phyloP scores from a whole-genome alignment of 2,329 filamentous ascomycete species.

The Monosporascus cannonballus region DNA sequence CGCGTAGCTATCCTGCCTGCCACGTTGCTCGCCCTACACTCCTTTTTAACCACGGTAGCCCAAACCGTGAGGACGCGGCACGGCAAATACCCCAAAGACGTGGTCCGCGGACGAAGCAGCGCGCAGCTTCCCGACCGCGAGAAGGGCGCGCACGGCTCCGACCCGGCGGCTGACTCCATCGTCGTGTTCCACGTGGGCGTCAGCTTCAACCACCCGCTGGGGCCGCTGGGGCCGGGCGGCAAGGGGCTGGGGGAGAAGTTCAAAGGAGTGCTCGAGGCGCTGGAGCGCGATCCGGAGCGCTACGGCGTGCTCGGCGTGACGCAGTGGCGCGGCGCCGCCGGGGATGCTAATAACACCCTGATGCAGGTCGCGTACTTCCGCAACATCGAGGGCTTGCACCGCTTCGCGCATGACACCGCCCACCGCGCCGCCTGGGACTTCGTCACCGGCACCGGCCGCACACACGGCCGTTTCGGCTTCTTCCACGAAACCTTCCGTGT shows the following conservation, averaged over 20 bases:
- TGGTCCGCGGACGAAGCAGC: slow-evolving; percentile 28
- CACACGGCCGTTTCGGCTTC: slow-evolving; percentile 38
- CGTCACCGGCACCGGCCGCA: slow-evolving; percentile 31
- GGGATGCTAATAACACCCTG: slow-evolving; percentile 31
- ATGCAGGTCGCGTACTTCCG: slow-evolving; percentile 45
- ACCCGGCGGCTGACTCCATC: slow-evolving; percentile 23
- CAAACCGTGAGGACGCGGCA: slow-evolving; percentile 13
- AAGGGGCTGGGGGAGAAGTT: slow-evolving; percentile 34
- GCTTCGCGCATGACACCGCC: slow-evolving; percentile 42
- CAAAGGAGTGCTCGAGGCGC: slow-evolving; percentile 28
- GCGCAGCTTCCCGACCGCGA: slow-evolving; percentile 25
- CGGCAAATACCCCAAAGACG: slow-evolving; percentile 17
- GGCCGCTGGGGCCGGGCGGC: slow-evolving; percentile 39
- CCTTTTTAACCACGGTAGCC: slow-evolving; percentile 23
- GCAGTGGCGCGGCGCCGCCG: slow-evolving; percentile 32
- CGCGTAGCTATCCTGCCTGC: slow-evolving; percentile 26
- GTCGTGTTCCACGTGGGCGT: slow-evolving; percentile 40
- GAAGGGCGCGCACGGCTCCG: slow-evolving; percentile 19
- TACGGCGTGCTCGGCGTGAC: slow-evolving; percentile 42
- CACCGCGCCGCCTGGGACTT: slow-evolving; percentile 46
- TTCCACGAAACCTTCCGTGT: slow-evolving; percentile 50
- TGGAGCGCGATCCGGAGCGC: slow-evolving; percentile 31
- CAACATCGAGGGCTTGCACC: slow-evolving; percentile 40
- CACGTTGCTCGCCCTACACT: slow-evolving; percentile 27
- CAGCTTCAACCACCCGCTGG: slow-evolving; percentile 43